Evolutionary conservation across 148 eudicot genomes (phyloP), one percentile per base, ranked within the genome.

Genomic region (Rhododendron ferrugineum): DNA sequence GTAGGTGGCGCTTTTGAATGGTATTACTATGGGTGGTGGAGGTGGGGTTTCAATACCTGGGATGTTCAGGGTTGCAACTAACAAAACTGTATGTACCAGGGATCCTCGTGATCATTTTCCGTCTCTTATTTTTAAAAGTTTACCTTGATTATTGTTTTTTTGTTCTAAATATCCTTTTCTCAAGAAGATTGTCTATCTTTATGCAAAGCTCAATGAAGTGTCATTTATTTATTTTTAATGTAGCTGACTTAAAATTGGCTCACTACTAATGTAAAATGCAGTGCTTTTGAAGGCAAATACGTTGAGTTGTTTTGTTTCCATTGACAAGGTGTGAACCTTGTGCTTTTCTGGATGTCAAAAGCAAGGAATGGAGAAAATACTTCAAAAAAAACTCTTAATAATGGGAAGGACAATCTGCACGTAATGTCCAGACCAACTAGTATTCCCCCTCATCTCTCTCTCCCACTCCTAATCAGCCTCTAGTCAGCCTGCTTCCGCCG

Each of bases 1-100:
- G 85, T 87, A 96, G 98, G 93, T 96, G 86, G 95, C 98, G 85
- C 89, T 96, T 78, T 85, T 96, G 87, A 90, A 94, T 88, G 98
- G 98, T 42, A 86, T 96, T 76, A 92, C 98, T 44, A 92, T 96
- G 96, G 98, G 98, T 83, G 98, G 98, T 64, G 98, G 98, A 76
- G 94, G 92, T 87, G 98, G 96, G 72, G 87, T 96, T 79, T 96
- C 98, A 72, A 89, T 96, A 84, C 98, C 98, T 16, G 98, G 96
- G 85, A 93, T 94, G 72, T 96, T 96, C 85, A 92, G 93, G 85
- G 93, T 96, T 87, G 98, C 98, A 74, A 96, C 98, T 49, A 92
- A 96, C 85, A 90, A 89, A 91, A 94, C 98, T 85, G 98, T 96
- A 89, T 86, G 95, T 75, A n/a, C 52, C 56, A 50, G 22, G 44